Percentiles rank a stretch among this genome's conserved stretches.
Conservation (phyloP, 805 yeast genomes). For the Tetrapisispora iriomotensis region DNA sequence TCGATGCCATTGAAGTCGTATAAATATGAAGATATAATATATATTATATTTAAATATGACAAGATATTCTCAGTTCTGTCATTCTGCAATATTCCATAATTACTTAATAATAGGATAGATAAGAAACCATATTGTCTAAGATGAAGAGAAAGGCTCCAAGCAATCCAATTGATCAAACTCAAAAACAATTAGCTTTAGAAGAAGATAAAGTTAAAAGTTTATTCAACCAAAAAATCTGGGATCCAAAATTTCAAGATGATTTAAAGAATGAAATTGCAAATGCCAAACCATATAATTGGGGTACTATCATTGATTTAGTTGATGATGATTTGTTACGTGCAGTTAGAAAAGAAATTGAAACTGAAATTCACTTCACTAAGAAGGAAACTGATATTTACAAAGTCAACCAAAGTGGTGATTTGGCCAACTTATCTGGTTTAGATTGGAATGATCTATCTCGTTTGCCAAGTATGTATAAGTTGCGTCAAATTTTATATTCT, state of each 20-base stretch:
- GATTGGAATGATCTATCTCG: constrained; percentile 63
- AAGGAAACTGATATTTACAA: constrained; percentile 97
- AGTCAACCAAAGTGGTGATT: constrained; percentile 81
- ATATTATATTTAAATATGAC: too few species aligned
- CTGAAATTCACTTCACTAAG: constrained; percentile 78
- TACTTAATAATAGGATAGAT: too few species aligned
- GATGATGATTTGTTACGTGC: constrained; percentile 66
- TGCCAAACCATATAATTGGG: constrained; percentile 84
- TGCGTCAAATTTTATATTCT: constrained; percentile 83
- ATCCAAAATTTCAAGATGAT: constrained; percentile 29
- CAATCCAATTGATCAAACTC: constrained; percentile 4
- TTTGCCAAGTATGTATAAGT: constrained; percentile 63
- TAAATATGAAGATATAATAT: too few species aligned
- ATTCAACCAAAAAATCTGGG: constrained; percentile 43
- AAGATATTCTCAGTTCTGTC: too few species aligned
- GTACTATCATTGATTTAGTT: constrained; percentile 63
- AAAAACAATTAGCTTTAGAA: constrained; percentile 17
- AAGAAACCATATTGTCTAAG: too few species aligned
- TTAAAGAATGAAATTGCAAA: constrained; percentile 37
- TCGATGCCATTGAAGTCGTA: too few species aligned
- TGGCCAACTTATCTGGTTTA: constrained; percentile 84
- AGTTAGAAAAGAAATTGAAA: constrained; percentile 77
- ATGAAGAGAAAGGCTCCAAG: constrained; percentile 13
- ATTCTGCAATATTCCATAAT: neutral
- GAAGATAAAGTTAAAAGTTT: constrained; percentile 30